These are phyloP conservation scores for Diutina mesorugosa DNA, from an alignment of 1,139 yeast genomes.

Conservation along the genomic window DNA sequence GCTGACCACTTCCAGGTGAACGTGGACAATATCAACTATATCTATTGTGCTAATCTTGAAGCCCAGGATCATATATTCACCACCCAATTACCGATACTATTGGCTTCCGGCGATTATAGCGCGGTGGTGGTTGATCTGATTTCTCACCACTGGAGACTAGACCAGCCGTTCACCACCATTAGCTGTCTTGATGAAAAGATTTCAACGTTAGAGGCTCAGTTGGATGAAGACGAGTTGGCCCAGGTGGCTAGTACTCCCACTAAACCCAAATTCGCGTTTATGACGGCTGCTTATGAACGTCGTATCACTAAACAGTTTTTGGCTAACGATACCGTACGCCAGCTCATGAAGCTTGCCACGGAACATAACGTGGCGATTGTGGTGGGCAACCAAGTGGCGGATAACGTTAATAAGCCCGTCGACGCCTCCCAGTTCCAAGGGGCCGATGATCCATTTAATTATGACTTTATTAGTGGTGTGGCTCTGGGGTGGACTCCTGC, in stretches of 20 bases:
- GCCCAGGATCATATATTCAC: not conserved
- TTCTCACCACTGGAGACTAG: not conserved
- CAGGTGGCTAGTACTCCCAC: not conserved
- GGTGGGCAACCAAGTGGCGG: not conserved
- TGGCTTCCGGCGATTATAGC: not conserved
- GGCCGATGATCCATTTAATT: not conserved
- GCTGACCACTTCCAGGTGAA: not conserved
- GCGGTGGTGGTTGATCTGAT: not conserved
- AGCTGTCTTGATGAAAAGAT: not conserved
- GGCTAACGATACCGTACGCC: not conserved
- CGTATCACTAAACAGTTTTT: not conserved
- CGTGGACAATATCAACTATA: not conserved
- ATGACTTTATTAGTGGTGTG: not conserved
- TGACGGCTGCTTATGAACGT: not conserved
- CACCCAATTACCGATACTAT: not conserved
- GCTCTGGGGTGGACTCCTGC: not conserved
- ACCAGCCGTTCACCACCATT: not conserved
- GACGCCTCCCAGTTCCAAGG: not conserved
- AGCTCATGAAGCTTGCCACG: not conserved
- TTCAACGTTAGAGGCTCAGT: too few species aligned
- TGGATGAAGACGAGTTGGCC: not conserved
- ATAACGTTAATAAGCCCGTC: not conserved
- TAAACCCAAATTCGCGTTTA: not conserved
- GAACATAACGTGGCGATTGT: not conserved
- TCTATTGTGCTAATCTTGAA: conserved; percentile 1